These are phyloP conservation scores for Furculomyces boomerangus DNA, from an alignment of 371 early-diverging fungal genomes.

Conservation along the genomic window DNA sequence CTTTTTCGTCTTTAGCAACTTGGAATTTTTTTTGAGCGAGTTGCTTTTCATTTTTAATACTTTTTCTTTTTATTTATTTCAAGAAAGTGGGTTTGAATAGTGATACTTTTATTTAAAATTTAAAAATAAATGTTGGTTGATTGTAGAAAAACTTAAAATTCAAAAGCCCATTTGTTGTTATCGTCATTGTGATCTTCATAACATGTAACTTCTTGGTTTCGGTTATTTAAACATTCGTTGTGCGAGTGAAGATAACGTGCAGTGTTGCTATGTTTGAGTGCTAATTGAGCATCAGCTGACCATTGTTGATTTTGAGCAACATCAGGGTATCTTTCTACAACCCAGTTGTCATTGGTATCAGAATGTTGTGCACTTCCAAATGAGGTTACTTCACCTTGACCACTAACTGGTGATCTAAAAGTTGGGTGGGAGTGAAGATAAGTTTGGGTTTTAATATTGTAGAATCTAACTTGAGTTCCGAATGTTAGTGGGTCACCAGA, in stretches of 20 bases:
- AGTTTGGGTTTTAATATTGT: constrained; percentile 28
- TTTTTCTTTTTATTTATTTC: too few species aligned
- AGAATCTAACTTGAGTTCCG: constrained; percentile 29
- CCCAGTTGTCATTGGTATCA: constrained; percentile 41
- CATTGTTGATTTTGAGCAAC: constrained; percentile 19
- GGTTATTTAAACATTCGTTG: constrained; percentile 27
- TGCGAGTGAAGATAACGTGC: constrained; percentile 38
- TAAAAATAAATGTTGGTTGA: too few species aligned
- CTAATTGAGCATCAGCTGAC: constrained; percentile 9
- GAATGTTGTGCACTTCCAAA: constrained; percentile 23
- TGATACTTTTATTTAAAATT: too few species aligned
- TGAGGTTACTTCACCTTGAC: constrained; percentile 37
- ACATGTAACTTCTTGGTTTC: constrained; percentile 37
- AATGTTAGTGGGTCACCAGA: constrained; percentile 29
- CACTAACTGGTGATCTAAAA: constrained; percentile 18
- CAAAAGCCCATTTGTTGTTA: constrained; percentile 41
- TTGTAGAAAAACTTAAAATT: too few species aligned
- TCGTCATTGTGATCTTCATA: constrained; percentile 31
- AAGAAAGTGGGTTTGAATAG: too few species aligned
- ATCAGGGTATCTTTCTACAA: constrained; percentile 31
- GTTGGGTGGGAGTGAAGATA: constrained; percentile 33
- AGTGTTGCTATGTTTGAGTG: constrained; percentile 21
- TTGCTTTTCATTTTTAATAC: too few species aligned
- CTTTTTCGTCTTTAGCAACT: too few species aligned
- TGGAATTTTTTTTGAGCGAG: too few species aligned